Base-by-base conservation (phyloP, 2,329 filamentous ascomycete species). In the Sphaerulina musiva region DNA sequence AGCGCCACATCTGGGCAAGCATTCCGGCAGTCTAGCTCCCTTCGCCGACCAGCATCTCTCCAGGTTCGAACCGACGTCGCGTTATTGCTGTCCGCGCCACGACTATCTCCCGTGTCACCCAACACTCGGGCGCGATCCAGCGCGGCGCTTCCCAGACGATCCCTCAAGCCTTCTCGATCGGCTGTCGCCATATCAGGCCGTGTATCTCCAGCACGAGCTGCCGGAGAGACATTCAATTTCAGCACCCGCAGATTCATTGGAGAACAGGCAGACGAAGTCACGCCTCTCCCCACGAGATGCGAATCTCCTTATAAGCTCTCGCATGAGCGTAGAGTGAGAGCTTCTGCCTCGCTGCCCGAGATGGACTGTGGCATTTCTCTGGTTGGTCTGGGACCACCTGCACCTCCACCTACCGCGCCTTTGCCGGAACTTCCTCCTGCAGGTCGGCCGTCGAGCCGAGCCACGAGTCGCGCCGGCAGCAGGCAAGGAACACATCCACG, bases 381-480 rank as follows among this genome's bases (percentile, higher is more conserved):
- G 1, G 68, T 73, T 11, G 67, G 68, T 1, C 61, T 77, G 2
- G 74, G 73, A 2, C 75, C 75, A 6, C 74, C 74, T 3, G 73
- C 71, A 4, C 74, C 74, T 3, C 74, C 75, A 20, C 75, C 75
- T 51, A 68, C 65, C 10, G 71, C 72, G 60, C 74, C 74, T n/a
- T 59, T 76, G 20, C 74, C 74, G 3, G 57, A 59, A 14, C 47
- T 61, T 11, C 60, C 60, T 9, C 38, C 45, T 2, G 48, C 41
- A 17, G 53, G 48, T n/a, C 45, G 57, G 31, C 54, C 57, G 10
- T 36, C 44, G 12, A 59, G 57, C 42, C 42, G 48, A 36, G 40
- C 48, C 6, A 26, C 23, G 31, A 56, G 51, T 23, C 43, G 57
- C 20, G 50, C 54, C 7, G 36, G 32, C 8, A 57, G 57, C 43